Conservation (phyloP, 2,329 filamentous ascomycete genomes). For the Venturia effusa region DNA sequence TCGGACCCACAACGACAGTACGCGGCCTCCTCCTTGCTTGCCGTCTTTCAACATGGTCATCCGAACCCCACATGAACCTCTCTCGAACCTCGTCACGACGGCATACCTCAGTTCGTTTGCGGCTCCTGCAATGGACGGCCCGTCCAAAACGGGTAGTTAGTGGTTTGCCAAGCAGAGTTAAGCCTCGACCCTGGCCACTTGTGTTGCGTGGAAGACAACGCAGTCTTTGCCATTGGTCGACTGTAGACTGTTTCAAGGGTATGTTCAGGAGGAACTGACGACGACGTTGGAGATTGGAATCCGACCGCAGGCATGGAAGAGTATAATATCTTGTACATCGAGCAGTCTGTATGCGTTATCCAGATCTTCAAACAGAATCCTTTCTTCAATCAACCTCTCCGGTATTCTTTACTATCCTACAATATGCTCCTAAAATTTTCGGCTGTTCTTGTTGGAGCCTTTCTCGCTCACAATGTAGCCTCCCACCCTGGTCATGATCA, state of each 20-base stretch:
- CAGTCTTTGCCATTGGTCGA: background rate
- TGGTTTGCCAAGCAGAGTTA: background rate
- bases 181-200: background rate
- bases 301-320: background rate
- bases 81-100: background rate
- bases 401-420: background rate
- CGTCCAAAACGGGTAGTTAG: background rate
- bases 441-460: slow-evolving; percentile 18
- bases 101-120: background rate
- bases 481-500: slow-evolving; percentile 30
- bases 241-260: background rate
- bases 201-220: background rate
- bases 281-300: background rate
- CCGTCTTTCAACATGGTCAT: background rate
- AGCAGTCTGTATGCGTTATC: background rate
- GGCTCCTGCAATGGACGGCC: background rate
- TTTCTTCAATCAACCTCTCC: background rate
- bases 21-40: background rate
- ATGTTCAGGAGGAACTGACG: background rate
- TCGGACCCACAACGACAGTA: background rate
- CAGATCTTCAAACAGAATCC: background rate
- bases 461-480: slow-evolving; percentile 20
- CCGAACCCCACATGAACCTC: background rate
- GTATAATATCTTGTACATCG: background rate
- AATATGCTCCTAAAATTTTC: slow-evolving; percentile 18